Percentiles rank a stretch among this genome's conserved stretches.
Evolutionary conservation across 1,139 yeast genomes (phyloP).

Genomic region (Zygotorulaspora mrakii): DNA sequence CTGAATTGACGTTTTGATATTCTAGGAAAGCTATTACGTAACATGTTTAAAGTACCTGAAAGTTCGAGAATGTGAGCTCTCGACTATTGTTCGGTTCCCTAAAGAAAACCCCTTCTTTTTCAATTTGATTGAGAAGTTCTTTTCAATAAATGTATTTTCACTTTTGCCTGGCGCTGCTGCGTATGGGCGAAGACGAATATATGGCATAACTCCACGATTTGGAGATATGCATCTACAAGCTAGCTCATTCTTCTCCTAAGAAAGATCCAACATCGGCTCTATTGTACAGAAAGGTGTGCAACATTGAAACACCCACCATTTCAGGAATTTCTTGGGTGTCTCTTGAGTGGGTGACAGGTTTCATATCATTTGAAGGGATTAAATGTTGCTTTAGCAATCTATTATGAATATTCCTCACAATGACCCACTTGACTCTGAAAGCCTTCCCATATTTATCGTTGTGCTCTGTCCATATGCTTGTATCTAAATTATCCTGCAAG

Average conservation of each 20-base stretch:
- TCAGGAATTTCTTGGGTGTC: conserved; percentile 52
- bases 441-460: conserved; percentile 48
- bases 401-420: conserved; percentile 51
- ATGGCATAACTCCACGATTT: background rate
- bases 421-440: conserved; percentile 52
- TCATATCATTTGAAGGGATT: conserved; percentile 46
- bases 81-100: no score
- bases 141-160: no score
- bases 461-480: conserved; percentile 48
- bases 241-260: conserved; percentile 16
- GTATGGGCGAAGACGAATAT: no score
- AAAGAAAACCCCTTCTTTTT: no score
- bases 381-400: conserved; percentile 44
- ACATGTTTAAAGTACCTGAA: conserved; percentile 28
- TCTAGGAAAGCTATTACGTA: conserved; percentile 3
- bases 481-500: conserved; percentile 39
- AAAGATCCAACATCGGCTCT: conserved; percentile 17
- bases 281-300: conserved; percentile 41
- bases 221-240: background rate
- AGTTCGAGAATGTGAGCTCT: conserved; percentile 29
- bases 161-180: no score
- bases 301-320: conserved; percentile 47
- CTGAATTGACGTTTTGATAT: conserved; percentile 13
- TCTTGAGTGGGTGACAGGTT: conserved; percentile 56
- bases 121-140: no score